A percentile compares a stretch with the other conserved stretches of the same genome.
Evolutionary conservation across 768 basidiomycete species (phyloP).

Genomic region (Galerina sulciceps): DNA sequence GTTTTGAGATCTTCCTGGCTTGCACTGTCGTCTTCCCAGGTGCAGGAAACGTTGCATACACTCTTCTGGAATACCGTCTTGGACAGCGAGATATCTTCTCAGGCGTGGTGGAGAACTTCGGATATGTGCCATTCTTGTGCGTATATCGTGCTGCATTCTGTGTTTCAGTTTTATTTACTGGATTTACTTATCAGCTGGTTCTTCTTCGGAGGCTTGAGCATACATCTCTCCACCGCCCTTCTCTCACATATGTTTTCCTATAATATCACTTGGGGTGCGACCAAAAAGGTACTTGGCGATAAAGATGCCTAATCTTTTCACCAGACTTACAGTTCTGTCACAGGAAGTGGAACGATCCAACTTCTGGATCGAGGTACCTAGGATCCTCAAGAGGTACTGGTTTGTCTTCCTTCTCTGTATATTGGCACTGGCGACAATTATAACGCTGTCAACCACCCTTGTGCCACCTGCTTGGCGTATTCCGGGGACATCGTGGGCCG

Average conservation of each 20-base stretch:
- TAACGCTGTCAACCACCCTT: constrained; percentile 55
- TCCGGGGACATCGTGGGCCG: constrained; percentile 66
- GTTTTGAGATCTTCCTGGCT: constrained; percentile 76
- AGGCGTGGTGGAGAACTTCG: constrained; percentile 60
- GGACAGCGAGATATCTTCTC: constrained; percentile 56
- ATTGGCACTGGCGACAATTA: constrained; percentile 52
- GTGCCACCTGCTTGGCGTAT: constrained; percentile 72
- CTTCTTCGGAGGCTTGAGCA: constrained; percentile 77
- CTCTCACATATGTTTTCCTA: constrained; percentile 76
- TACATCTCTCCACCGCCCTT: constrained; percentile 68
- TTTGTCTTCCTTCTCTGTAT: constrained; percentile 61
- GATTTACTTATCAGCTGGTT: constrained; percentile 55
- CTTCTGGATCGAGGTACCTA: constrained; percentile 90
- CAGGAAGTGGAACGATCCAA: constrained; percentile 87
- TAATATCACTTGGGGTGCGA: constrained; percentile 80
- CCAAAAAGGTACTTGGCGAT: constrained; percentile 56
- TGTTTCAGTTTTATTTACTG: not conserved
- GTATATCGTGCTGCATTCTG: constrained; percentile 26
- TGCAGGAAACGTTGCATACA: constrained; percentile 70
- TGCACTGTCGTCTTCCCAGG: constrained; percentile 74
- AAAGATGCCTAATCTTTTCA: not conserved
- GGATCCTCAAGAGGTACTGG: constrained; percentile 82
- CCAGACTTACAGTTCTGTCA: not conserved
- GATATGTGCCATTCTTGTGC: constrained; percentile 78
- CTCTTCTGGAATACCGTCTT: constrained; percentile 70